phyloP scores from a whole-genome alignment of 2,329 filamentous ascomycete species.

The Echinosphaeria canescens region DNA sequence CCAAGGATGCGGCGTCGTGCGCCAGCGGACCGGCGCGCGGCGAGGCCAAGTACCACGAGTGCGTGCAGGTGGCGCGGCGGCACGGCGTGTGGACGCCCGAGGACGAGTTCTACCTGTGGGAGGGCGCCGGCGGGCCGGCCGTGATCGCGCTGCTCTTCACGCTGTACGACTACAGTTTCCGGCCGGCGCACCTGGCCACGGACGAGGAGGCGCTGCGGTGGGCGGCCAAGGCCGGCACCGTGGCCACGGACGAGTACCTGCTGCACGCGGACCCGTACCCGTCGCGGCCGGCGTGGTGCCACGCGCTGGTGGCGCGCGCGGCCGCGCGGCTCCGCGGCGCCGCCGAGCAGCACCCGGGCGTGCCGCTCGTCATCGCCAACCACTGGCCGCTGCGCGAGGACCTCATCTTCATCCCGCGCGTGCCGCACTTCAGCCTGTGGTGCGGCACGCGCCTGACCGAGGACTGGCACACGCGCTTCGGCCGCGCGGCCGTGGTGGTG shows the following conservation, averaged over 20 bases:
- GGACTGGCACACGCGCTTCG: constrained; percentile 13
- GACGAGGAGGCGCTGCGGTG: constrained; percentile 19
- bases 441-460: constrained; percentile 14
- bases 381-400: constrained; percentile 16
- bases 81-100: constrained; percentile 31
- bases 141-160: constrained; percentile 33
- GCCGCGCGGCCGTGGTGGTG: constrained; percentile 13
- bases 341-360: constrained; percentile 4
- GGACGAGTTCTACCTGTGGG: constrained; percentile 29
- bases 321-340: constrained; percentile 9
- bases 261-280: constrained; percentile 13
- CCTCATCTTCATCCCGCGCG: constrained; percentile 11
- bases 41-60: constrained; percentile 29
- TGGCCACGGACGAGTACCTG: constrained; percentile 15
- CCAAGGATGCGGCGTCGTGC: background rate
- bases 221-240: constrained; percentile 13
- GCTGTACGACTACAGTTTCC: constrained; percentile 36
- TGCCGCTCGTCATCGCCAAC: constrained; percentile 12
- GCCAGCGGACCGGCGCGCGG: constrained; percentile 16
- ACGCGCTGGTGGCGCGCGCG: constrained; percentile 8
- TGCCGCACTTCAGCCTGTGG: constrained; percentile 15
- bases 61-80: constrained; percentile 25
- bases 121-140: constrained; percentile 22
- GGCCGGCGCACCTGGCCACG: constrained; percentile 22
- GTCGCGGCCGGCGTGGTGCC: constrained; percentile 13